phyloP scores from a whole-genome alignment of 2,329 filamentous ascomycete genomes.

The Ophiostoma novo-ulmi region DNA sequence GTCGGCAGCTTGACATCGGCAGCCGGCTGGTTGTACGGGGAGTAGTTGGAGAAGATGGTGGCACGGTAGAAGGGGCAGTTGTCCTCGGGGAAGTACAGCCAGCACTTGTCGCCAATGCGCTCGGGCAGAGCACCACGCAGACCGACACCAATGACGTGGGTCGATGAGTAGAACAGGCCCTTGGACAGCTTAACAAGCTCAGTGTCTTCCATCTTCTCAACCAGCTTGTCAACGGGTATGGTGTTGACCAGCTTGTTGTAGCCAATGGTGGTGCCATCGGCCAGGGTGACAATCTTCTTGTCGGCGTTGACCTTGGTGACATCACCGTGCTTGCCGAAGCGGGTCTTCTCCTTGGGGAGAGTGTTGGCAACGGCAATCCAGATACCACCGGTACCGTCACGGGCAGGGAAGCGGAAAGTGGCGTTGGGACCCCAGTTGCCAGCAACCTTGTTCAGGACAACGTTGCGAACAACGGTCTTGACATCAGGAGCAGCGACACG shows the following conservation, averaged over 20 bases:
- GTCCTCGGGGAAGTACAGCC: slow-evolving; percentile 98
- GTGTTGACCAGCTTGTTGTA: slow-evolving; percentile 93
- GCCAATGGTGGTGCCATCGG: slow-evolving; percentile 79
- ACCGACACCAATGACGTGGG: slow-evolving; percentile 94
- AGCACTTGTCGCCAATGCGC: slow-evolving; percentile 98
- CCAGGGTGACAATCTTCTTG: slow-evolving; percentile 74
- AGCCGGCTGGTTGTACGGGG: slow-evolving; percentile 92
- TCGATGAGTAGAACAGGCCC: slow-evolving; percentile 92
- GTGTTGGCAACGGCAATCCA: slow-evolving; percentile 97
- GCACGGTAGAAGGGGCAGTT: slow-evolving; percentile 99
- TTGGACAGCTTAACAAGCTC: slow-evolving; percentile 79
- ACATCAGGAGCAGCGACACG: slow-evolving; percentile 94
- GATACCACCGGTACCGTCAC: slow-evolving; percentile 94
- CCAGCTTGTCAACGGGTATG: slow-evolving; percentile 89
- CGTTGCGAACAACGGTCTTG: slow-evolving; percentile 89
- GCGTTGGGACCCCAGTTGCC: slow-evolving; percentile 98
- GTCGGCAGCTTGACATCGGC: slow-evolving; percentile 79
- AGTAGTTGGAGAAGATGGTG: slow-evolving; percentile 99
- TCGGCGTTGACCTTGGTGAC: slow-evolving; percentile 84
- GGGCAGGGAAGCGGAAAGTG: slow-evolving; percentile 95
- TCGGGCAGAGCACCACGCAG: slow-evolving; percentile 86
- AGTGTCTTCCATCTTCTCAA: slow-evolving; percentile 79
- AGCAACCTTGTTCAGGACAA: slow-evolving; percentile 91
- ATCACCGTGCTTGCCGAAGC: slow-evolving; percentile 77
- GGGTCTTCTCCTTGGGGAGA: slow-evolving; percentile 83